A percentile compares a stretch with the other conserved stretches of the same genome.
Conservation (phyloP, 2,329 filamentous ascomycete species). For the Cordyceps militaris region DNA sequence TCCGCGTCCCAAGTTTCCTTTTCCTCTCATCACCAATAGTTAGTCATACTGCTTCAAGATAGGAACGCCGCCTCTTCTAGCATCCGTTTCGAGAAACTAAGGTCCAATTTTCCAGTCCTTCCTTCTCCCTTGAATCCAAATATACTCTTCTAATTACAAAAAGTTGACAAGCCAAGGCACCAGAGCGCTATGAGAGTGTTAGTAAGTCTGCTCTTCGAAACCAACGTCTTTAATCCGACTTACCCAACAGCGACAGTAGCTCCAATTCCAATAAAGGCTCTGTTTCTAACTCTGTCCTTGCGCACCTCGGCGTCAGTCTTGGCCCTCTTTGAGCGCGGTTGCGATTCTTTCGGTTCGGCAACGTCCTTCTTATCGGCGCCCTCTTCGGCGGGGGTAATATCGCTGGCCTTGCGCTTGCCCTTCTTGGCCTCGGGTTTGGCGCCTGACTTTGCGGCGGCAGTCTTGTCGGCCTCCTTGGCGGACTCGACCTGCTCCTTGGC, state of each 20-base stretch:
- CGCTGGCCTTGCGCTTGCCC: constrained; percentile 67
- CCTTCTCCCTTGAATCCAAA: background rate
- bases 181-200: constrained; percentile 31
- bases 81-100: background rate
- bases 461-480: constrained; percentile 39
- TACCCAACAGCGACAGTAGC: constrained; percentile 88
- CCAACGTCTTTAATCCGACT: constrained; percentile 33
- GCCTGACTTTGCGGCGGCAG: constrained; percentile 29
- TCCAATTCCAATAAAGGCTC: constrained; percentile 77
- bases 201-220: constrained; percentile 3
- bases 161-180: constrained; percentile 47
- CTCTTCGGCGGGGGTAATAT: constrained; percentile 60
- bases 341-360: constrained; percentile 31
- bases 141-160: constrained; percentile 28
- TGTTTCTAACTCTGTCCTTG: constrained; percentile 78
- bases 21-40: background rate
- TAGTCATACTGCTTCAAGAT: background rate
- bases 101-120: constrained; percentile 4
- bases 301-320: constrained; percentile 75
- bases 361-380: constrained; percentile 26
- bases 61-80: background rate
- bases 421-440: constrained; percentile 43
- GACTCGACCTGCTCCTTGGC: constrained; percentile 84
- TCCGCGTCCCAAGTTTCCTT: background rate
- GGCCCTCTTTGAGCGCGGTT: constrained; percentile 62